These are phyloP conservation scores for Astathelohania contejeani DNA, from an alignment of 371 early-diverging fungal genomes.

Conservation along the genomic window DNA sequence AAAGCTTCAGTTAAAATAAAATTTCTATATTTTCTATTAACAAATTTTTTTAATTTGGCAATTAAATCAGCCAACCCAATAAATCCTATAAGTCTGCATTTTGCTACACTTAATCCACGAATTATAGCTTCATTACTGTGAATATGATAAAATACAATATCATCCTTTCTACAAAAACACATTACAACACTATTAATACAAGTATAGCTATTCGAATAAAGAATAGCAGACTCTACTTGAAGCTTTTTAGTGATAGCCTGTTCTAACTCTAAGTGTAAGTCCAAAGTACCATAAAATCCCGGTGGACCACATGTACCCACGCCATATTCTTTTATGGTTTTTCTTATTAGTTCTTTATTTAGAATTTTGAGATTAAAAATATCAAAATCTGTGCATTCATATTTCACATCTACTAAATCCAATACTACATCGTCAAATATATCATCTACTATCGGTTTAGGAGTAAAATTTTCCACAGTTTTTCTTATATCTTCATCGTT, in stretches of 20 bases:
- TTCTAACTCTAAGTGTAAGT: constrained; percentile 89
- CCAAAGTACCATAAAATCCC: constrained; percentile 97
- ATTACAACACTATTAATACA: constrained; percentile 80
- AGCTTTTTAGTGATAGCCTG: constrained; percentile 66
- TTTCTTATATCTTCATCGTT: too few relatives aligned
- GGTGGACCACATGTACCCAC: constrained; percentile 91
- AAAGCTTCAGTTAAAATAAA: constrained; percentile 89
- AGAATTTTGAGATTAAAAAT: constrained; percentile 2
- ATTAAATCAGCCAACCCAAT: constrained; percentile 29
- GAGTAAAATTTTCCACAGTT: too few relatives aligned
- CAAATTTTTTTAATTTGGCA: background rate
- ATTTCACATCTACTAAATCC: too few relatives aligned
- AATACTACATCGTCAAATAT: too few relatives aligned
- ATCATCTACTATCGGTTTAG: too few relatives aligned
- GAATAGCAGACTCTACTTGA: constrained; percentile 71
- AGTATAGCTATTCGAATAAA: constrained; percentile 89
- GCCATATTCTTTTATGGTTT: constrained; percentile 76
- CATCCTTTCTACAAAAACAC: constrained; percentile 86
- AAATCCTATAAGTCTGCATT: constrained; percentile 37
- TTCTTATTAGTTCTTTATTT: constrained; percentile 61
- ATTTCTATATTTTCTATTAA: background rate
- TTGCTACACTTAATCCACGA: constrained; percentile 42
- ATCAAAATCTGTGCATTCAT: too few relatives aligned
- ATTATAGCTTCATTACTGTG: constrained; percentile 42
- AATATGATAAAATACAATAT: constrained; percentile 64